These are phyloP conservation scores for Epichloe aotearoae DNA, from an alignment of 2,329 filamentous ascomycete species.

Conservation along the genomic window DNA sequence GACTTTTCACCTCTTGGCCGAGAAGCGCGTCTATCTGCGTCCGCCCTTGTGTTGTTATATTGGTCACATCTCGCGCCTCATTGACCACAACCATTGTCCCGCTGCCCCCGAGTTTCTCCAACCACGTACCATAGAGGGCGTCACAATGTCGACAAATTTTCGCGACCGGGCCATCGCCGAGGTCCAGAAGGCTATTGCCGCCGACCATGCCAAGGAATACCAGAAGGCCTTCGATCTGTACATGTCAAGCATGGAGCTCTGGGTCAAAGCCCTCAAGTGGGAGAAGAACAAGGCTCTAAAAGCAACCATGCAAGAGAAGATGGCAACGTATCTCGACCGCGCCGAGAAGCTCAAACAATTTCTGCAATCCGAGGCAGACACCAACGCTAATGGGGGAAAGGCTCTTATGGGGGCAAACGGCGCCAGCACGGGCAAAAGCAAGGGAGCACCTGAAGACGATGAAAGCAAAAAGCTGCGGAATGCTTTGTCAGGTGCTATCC, in stretches of 20 bases:
- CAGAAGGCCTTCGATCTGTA: conserved; percentile 94
- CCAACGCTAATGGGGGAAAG: conserved; percentile 55
- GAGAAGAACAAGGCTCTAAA: conserved; percentile 97
- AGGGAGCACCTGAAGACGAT: conserved; percentile 63
- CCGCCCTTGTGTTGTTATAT: background rate
- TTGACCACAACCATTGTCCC: background rate
- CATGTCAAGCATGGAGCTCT: conserved; percentile 90
- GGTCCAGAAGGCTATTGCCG: conserved; percentile 95
- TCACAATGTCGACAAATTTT: conserved; percentile 88
- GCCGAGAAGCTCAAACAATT: conserved; percentile 96
- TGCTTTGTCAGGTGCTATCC: conserved; percentile 79
- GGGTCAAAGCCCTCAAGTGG: conserved; percentile 98
- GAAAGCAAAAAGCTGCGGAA: conserved; percentile 92
- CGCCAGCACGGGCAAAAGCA: conserved; percentile 45
- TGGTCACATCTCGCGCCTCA: background rate
- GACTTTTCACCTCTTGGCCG: background rate
- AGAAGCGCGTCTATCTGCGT: conserved; percentile 1
- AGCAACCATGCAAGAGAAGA: conserved; percentile 93
- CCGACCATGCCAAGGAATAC: conserved; percentile 90
- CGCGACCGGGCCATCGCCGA: conserved; percentile 90
- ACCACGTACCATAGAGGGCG: conserved; percentile 2
- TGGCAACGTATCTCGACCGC: conserved; percentile 94
- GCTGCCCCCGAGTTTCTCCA: background rate
- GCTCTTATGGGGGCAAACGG: conserved; percentile 56
- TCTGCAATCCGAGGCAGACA: conserved; percentile 61